Evolutionary conservation across 202 grass and related monocot species (phyloP), one percentile per base, ranked within the genome.

Genomic region (Schoenoplectus tabernaemontani): DNA sequence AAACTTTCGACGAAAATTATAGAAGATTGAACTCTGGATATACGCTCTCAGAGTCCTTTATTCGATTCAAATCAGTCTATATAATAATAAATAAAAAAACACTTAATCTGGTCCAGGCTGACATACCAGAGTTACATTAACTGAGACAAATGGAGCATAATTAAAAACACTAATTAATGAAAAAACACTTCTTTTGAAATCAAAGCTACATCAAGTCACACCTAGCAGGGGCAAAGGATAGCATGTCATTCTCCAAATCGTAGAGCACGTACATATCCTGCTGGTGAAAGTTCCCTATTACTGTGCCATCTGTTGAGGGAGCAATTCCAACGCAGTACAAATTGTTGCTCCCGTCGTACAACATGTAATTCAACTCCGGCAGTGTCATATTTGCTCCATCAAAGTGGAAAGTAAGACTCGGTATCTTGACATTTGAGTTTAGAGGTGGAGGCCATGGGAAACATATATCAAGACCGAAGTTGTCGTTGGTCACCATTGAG

Each of bases 231-330:
- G 81, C 79, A 78, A 93, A 97, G 10, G 91, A 90, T 26, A 97
- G 20, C 5, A 84, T 19, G 77, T 80, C 90, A 68, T 90, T 90
- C 71, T 88, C 85, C 82, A 91, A 77, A 90, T 97, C 93, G 81
- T 93, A 97, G 44, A 93, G 88, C 72, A 97, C 76, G 42, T 91
- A 88, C 58, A 97, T 60, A 71, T 93, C 93, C 82, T 91, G 89
- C 65, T 97, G 91, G 77, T 90, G 87, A 79, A 84, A 97, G 83
- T 77, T 97, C 51, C 94, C 94, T 36, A 97, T 85, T 75, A 94
- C 83, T 50, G 95, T 86, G 65, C 92, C 88, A 17, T 86, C 95
- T 5, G 2, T 17, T 0, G 91, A 93, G 22, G 79, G 65, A 4
- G 81, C 76, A 37, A 93, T 90, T 0, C 87, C 91, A 15, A 87